A percentile compares a stretch with the other conserved stretches of the same genome.
Evolutionary conservation across 768 basidiomycete genomes (phyloP).

Genomic region (Naematelia aurantialba): DNA sequence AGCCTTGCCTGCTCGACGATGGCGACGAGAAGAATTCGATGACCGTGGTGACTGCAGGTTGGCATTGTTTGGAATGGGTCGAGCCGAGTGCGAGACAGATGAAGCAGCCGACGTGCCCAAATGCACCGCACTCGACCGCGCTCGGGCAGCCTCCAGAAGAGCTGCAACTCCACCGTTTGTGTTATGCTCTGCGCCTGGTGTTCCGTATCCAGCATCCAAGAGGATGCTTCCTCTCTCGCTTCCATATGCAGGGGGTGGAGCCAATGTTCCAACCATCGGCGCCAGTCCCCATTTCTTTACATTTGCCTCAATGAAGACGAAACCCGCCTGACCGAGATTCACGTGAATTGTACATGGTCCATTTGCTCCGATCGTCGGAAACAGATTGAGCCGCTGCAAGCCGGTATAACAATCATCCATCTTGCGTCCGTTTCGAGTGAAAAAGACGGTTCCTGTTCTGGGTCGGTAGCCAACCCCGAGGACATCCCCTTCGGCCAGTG

Average conservation of each 20-base stretch:
- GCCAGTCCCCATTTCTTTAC: conserved; percentile 99
- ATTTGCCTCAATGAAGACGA: conserved; percentile 98
- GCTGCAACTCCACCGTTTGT: conserved; percentile 23
- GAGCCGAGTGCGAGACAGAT: conserved; percentile 10
- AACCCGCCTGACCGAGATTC: conserved; percentile 95
- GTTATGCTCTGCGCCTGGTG: conserved; percentile 27
- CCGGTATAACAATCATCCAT: conserved; percentile 94
- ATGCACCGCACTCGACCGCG: conserved; percentile 11
- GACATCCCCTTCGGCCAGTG: conserved; percentile 88
- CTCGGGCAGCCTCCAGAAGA: conserved; percentile 35
- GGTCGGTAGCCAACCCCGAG: conserved; percentile 94
- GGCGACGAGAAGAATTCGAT: conserved; percentile 25
- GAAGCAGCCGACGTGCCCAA: conserved; percentile 18
- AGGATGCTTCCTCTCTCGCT: conserved; percentile 94
- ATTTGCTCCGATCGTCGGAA: conserved; percentile 94
- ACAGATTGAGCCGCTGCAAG: conserved; percentile 83
- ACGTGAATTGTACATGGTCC: conserved; percentile 95
- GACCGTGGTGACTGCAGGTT: conserved; percentile 19
- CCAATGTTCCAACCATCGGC: conserved; percentile 92
- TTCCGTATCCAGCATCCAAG: conserved; percentile 75
- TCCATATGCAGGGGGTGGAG: conserved; percentile 96
- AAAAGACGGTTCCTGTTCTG: conserved; percentile 96
- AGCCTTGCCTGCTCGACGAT: conserved; percentile 24
- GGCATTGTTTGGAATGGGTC: conserved; percentile 6
- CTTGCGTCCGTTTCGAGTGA: conserved; percentile 94